Conservation (phyloP, 805 yeast genomes). For the Tetrapisispora arboricola region DNA sequence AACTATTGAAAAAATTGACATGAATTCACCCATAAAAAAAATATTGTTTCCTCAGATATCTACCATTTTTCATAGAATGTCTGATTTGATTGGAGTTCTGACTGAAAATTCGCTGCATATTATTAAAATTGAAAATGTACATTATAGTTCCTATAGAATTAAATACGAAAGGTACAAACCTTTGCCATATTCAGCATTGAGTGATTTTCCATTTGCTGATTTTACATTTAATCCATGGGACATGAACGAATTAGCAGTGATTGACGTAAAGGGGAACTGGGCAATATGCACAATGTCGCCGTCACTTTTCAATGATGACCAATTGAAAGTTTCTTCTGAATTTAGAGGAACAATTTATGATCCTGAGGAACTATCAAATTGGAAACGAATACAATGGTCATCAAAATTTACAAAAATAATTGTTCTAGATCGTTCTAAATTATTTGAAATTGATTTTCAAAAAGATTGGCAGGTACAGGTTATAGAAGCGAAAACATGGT, state of each 20-base stretch:
- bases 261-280: slow-evolving; percentile 49
- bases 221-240: slow-evolving; percentile 37
- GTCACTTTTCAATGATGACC: slow-evolving; percentile 1
- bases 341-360: slow-evolving; percentile 30
- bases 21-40: slow-evolving; percentile 34
- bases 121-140: slow-evolving; percentile 21
- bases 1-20: slow-evolving; percentile 10
- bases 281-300: slow-evolving; percentile 29
- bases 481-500: slow-evolving; percentile 45
- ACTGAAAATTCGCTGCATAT: slow-evolving; percentile 30
- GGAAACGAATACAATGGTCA: slow-evolving; percentile 45
- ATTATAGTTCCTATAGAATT: slow-evolving; percentile 2
- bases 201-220: slow-evolving; percentile 36
- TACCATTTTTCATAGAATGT: slow-evolving; percentile 12
- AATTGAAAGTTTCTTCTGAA: slow-evolving; percentile 4
- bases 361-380: slow-evolving; percentile 43
- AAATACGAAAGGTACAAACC: slow-evolving; percentile 13
- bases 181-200: slow-evolving; percentile 17
- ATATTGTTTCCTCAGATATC: slow-evolving; percentile 28
- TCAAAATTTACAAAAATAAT: slow-evolving; percentile 23
- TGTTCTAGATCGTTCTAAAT: slow-evolving; percentile 35
- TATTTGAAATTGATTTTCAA: slow-evolving; percentile 28
- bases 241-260: slow-evolving; percentile 29
- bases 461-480: slow-evolving; percentile 27
- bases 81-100: slow-evolving; percentile 31